Evolutionary conservation across 768 basidiomycete species (phyloP), one percentile per base, ranked within the genome.

Genomic region (Antrodiella citrinella): DNA sequence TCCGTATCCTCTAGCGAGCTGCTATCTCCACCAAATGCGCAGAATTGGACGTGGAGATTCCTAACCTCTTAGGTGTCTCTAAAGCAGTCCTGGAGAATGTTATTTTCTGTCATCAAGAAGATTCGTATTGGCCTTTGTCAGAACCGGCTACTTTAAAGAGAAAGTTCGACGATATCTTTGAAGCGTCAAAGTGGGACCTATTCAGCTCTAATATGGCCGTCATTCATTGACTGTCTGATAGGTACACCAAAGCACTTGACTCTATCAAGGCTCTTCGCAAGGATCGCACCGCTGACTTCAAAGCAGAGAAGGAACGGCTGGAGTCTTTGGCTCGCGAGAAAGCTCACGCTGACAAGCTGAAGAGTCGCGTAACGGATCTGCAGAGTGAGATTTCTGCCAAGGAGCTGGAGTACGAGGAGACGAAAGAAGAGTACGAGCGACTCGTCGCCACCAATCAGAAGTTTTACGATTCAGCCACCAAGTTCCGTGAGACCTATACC

Each of bases 101-200:
- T 60, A 98, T 99, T 45, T 99, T 99, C 61, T 99, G 96, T 66
- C 96, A 99, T 66, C 96, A 99, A 67, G 96, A 99, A 61, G 96
- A 99, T 48, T 94, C 92, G 0, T 97, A 91, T 60, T 99, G 96
- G 96, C 96, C 96, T 0, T 75, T 99, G 20, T 77, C 93, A 0
- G 96, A 98, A 58, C 89, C 95, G 2, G 71, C 89, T 10, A 77
- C 82, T 0, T 69, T 99, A 30, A 99, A 99, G 76, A 98, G 97
- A 77, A 98, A 98, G 65, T 99, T 99, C 54, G 96, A 99, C 59
- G 96, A 99, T 60, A 99, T 99, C 50, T 98, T 99, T 59, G 96
- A 99, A 67, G 96, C 96, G 3, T 98, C 94, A 18, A 86, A 87
- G 92, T 89, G 46, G 25, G 72, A 61, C 10, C 35, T 10, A 38